Percentiles rank a stretch among this genome's conserved stretches.
phyloP scores from a whole-genome alignment of 1,284 basidiomycete species.

The Fomitopsis schrenkii region DNA sequence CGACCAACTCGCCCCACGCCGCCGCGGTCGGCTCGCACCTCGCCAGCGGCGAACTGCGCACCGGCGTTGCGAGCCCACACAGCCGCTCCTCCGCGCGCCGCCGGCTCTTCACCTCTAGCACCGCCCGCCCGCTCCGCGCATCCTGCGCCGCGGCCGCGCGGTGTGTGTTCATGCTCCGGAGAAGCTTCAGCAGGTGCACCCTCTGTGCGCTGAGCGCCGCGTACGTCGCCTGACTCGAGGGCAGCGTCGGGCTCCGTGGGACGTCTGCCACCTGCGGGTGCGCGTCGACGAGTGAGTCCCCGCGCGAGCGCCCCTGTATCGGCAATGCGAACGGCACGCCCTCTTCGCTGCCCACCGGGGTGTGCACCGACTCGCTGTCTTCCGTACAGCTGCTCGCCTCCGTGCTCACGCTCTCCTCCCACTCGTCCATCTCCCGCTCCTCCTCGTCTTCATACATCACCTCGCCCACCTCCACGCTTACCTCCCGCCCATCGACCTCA shows the following conservation, averaged over 20 bases:
- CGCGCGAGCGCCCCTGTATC: constrained; percentile 10
- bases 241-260: constrained; percentile 18
- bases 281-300: neutral
- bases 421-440: constrained; percentile 24
- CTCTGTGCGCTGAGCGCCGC: constrained; percentile 33
- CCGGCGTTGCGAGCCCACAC: constrained; percentile 40
- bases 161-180: constrained; percentile 33
- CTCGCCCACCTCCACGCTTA: constrained; percentile 5
- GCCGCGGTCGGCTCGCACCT: constrained; percentile 30
- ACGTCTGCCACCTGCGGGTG: constrained; percentile 9
- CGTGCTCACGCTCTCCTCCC: constrained; percentile 29
- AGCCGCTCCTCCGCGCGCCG: constrained; percentile 29
- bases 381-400: constrained; percentile 51
- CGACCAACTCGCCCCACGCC: neutral
- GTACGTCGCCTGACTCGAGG: constrained; percentile 28
- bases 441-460: constrained; percentile 26
- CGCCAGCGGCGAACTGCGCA: constrained; percentile 36
- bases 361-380: constrained; percentile 49
- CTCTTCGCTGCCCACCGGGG: constrained; percentile 35
- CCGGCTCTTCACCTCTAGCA: constrained; percentile 48
- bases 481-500: neutral
- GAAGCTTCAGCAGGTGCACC: constrained; percentile 37
- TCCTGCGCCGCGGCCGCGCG: constrained; percentile 35
- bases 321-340: constrained; percentile 5
- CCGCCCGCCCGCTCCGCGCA: constrained; percentile 33